phyloP scores from a whole-genome alignment of 2,329 filamentous ascomycete species.

The Claviceps fusiformis region DNA sequence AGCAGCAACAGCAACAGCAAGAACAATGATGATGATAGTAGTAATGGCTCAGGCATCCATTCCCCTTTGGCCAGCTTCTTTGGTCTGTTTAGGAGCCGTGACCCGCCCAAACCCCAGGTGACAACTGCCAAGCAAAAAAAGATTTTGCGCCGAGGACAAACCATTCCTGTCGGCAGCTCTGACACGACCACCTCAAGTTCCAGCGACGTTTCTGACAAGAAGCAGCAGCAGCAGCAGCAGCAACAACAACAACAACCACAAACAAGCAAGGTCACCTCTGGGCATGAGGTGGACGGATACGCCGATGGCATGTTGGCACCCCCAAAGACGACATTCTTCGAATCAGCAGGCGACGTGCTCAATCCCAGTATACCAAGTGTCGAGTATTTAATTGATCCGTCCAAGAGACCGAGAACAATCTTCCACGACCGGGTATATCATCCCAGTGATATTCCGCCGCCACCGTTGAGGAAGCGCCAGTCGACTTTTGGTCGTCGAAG shows the following conservation, averaged over 20 bases:
- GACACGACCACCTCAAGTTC: conserved; percentile 8
- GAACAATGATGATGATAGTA: neutral
- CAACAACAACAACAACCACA: conserved; percentile 2
- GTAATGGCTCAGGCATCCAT: conserved; percentile 12
- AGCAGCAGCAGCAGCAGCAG: neutral
- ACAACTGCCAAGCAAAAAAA: conserved; percentile 48
- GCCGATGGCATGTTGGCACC: conserved; percentile 48
- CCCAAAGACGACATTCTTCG: conserved; percentile 84
- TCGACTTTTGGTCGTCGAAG: conserved; percentile 22
- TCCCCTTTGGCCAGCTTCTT: conserved; percentile 49
- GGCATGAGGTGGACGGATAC: conserved; percentile 33
- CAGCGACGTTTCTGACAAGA: conserved; percentile 9
- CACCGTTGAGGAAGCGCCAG: conserved; percentile 47
- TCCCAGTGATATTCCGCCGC: conserved; percentile 79
- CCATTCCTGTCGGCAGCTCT: conserved; percentile 31
- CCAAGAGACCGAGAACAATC: conserved; percentile 71
- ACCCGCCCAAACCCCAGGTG: conserved; percentile 32
- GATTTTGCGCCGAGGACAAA: conserved; percentile 69
- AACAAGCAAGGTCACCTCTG: conserved; percentile 30
- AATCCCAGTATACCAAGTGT: conserved; percentile 75
- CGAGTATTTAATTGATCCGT: conserved; percentile 74
- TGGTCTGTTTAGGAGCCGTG: conserved; percentile 56
- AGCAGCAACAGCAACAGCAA: neutral
- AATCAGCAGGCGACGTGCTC: conserved; percentile 83
- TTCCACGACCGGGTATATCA: conserved; percentile 96